Evolutionary conservation across 371 early-diverging fungal species (phyloP).

Genomic region (Lichtheimia hyalospora): DNA sequence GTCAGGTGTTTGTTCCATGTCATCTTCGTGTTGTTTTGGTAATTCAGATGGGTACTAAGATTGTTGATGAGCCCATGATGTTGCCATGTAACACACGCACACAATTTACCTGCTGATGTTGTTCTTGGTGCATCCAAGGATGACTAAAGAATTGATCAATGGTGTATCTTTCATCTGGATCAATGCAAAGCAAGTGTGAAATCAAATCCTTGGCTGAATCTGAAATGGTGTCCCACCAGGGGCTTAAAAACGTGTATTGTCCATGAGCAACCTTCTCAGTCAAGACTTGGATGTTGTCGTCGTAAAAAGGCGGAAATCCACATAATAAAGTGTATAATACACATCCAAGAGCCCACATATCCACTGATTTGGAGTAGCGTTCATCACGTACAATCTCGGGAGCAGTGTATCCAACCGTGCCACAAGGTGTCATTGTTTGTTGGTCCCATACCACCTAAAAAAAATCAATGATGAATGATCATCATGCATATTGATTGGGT

Average conservation of each 20-base stretch:
- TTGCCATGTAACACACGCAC: not conserved
- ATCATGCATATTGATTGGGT: too few species aligned
- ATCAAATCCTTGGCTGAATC: slow-evolving; percentile 76
- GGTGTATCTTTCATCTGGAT: slow-evolving; percentile 54
- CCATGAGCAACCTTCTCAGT: slow-evolving; percentile 67
- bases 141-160: slow-evolving; percentile 73
- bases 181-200: slow-evolving; percentile 57
- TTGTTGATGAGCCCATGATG: not conserved
- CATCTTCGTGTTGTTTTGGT: slow-evolving; percentile 3
- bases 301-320: slow-evolving; percentile 91
- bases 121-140: slow-evolving; percentile 73
- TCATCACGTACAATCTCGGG: slow-evolving; percentile 89
- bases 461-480: too few species aligned
- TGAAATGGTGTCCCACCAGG: slow-evolving; percentile 79
- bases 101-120: too few species aligned
- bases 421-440: slow-evolving; percentile 89
- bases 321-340: slow-evolving; percentile 88
- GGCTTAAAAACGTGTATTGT: slow-evolving; percentile 66
- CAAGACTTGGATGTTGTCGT: slow-evolving; percentile 52
- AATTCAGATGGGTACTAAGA: not conserved
- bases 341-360: slow-evolving; percentile 95
- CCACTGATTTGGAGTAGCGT: slow-evolving; percentile 83
- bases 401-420: slow-evolving; percentile 91
- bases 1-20: slow-evolving; percentile 8
- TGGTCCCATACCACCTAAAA: slow-evolving; percentile 24